Evolutionary conservation across 1,139 yeast genomes (phyloP), one percentile per base, ranked within the genome.

Genomic region (Debaryomycetaceae sp.): DNA sequence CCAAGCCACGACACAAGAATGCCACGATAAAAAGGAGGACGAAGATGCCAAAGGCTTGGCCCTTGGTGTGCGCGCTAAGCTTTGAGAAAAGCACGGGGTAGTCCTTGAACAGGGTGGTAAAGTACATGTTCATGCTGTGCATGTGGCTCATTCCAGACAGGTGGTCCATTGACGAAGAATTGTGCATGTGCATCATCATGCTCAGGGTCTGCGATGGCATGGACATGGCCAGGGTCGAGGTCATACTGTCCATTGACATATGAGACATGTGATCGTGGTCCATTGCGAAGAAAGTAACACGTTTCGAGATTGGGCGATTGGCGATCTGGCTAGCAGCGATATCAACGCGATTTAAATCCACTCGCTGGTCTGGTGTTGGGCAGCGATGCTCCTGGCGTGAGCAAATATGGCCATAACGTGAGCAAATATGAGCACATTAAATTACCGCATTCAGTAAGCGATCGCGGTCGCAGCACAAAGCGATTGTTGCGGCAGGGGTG

Each of bases 21-120:
- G 77, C 77, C 11, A 71, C 55, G 22, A 67, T 63, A 42, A 79
- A 69, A 20, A 80, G 48, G 20, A 76, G 54, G 25, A 75, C 52
- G 43, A 78, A 80, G 14, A 80, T 77, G 21, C 87, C 92, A 48
- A 79, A 79, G 0, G 82, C 86, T 33, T 68, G 65, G 11, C 65
- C 85, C 16, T 68, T 68, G 27, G 55, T 58, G 3, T 54, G 38
- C 3, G 90, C 87, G 13, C 45, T 40, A 29, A 80, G 52, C 1
- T 53, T 51, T 34, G 61, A 51, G 56, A 79, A 79, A 7, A 79
- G 42, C 1, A 80, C 82, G 0, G 87, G 83, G 41, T 73, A 72
- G 30, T 60, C 52, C 7, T 50, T 40, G 48, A 57, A 79, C 3
- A 53, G 43, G 1, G 69, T 54, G 3, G 79, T 71, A 43, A 80